Evolutionary conservation across 129 eudicot species (phyloP).

Genomic region (Centaurea solstitialis): DNA sequence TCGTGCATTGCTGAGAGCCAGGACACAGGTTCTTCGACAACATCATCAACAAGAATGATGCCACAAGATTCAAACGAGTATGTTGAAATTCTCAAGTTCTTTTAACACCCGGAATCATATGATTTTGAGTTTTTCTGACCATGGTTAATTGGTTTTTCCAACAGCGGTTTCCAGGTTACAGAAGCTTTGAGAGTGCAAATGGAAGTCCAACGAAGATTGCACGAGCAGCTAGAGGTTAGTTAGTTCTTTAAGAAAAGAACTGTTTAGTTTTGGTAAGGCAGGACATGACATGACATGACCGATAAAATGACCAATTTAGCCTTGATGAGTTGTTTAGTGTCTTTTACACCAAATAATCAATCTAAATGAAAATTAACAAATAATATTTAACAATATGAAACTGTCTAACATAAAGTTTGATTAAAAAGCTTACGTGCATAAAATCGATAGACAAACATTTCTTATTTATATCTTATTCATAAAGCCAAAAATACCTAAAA

Average conservation of each 20-base stretch:
- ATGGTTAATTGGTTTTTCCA: slow-evolving; percentile 7
- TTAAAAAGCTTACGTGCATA: too few species aligned
- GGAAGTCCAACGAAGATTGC: slow-evolving; percentile 91
- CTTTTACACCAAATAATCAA: too few species aligned
- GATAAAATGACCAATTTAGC: not conserved
- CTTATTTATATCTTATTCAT: too few species aligned
- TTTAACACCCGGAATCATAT: not conserved
- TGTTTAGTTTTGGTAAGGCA: not conserved
- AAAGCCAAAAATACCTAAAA: too few species aligned
- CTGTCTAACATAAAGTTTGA: too few species aligned
- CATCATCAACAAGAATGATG: slow-evolving; percentile 71
- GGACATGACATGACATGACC: not conserved
- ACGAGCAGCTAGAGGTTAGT: slow-evolving; percentile 84
- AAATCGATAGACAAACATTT: too few species aligned
- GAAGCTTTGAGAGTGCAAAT: slow-evolving; percentile 89
- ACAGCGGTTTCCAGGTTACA: slow-evolving; percentile 88
- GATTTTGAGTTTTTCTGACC: not conserved
- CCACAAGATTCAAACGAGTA: slow-evolving; percentile 88
- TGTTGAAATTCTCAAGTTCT: slow-evolving; percentile 8
- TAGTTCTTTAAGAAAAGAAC: not conserved
- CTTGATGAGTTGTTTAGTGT: not conserved
- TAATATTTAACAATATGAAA: too few species aligned
- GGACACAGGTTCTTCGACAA: slow-evolving; percentile 77
- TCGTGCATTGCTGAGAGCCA: slow-evolving; percentile 83
- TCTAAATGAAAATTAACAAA: too few species aligned